phyloP scores from a whole-genome alignment of 2,329 filamentous ascomycete genomes.

The Apiospora pterosperma region DNA sequence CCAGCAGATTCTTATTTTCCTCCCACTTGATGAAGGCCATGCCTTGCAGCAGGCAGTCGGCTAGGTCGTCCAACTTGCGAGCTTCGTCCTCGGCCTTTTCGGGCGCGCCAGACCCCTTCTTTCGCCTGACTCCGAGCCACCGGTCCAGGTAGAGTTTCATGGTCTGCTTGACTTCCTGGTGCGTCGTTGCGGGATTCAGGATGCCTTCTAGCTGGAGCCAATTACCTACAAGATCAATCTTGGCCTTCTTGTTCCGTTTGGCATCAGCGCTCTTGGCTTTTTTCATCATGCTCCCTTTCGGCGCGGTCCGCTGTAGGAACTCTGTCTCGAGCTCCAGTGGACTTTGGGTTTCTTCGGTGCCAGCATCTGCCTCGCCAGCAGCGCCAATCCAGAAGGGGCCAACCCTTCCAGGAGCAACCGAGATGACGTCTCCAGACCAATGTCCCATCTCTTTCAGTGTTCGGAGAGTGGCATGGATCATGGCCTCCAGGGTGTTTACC shows the following conservation, averaged over 20 bases:
- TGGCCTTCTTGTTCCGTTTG: conserved; percentile 31
- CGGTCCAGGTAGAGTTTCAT: conserved; percentile 14
- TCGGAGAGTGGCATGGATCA: conserved; percentile 69
- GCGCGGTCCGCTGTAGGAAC: not conserved
- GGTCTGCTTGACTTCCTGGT: not conserved
- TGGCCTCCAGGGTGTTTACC: conserved; percentile 78
- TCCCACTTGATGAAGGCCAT: conserved; percentile 77
- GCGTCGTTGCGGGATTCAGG: conserved; percentile 8
- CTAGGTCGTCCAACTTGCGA: conserved; percentile 76
- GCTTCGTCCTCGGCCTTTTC: conserved; percentile 33
- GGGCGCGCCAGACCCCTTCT: conserved; percentile 11
- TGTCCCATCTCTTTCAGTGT: conserved; percentile 45
- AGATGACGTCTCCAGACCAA: conserved; percentile 41
- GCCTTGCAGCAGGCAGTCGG: conserved; percentile 76
- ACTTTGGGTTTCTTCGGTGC: conserved; percentile 6
- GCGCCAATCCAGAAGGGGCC: conserved; percentile 48
- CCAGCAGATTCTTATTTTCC: conserved; percentile 41
- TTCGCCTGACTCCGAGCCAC: conserved; percentile 20
- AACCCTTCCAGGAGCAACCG: conserved; percentile 53
- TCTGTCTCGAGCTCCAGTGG: not conserved
- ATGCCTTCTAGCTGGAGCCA: conserved; percentile 40
- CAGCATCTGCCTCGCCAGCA: conserved; percentile 9
- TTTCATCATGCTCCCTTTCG: not conserved
- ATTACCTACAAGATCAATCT: conserved; percentile 59
- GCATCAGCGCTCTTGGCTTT: conserved; percentile 14